These are phyloP conservation scores for Fraxinus floribunda DNA, from an alignment of 305 asterid genomes.

Conservation along the genomic window DNA sequence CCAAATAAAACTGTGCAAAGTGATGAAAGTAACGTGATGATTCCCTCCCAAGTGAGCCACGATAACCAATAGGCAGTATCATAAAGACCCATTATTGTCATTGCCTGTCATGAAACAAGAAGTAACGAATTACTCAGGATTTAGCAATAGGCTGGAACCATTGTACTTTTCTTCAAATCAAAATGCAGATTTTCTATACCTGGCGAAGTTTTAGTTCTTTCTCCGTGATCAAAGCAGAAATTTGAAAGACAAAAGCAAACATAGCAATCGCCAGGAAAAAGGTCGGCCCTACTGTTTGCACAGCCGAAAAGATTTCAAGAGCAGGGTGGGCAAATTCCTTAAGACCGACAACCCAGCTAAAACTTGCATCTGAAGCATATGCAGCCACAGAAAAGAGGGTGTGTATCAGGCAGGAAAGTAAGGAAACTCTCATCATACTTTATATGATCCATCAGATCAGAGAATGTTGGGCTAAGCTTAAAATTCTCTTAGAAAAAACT, in stretches of 20 bases:
- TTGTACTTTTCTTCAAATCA: slow-evolving; percentile 15
- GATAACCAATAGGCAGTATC: slow-evolving; percentile 85
- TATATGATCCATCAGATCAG: background rate
- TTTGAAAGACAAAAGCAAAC: slow-evolving; percentile 90
- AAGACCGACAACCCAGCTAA: slow-evolving; percentile 67
- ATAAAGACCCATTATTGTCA: slow-evolving; percentile 92
- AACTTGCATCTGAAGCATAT: slow-evolving; percentile 53
- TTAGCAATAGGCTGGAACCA: slow-evolving; percentile 7
- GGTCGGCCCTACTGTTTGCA: slow-evolving; percentile 68
- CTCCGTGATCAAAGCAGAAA: slow-evolving; percentile 69
- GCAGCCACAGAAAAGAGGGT: slow-evolving; percentile 17
- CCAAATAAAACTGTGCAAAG: slow-evolving; percentile 59
- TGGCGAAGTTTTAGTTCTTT: slow-evolving; percentile 93
- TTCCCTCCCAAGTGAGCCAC: slow-evolving; percentile 85
- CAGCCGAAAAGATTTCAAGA: slow-evolving; percentile 53
- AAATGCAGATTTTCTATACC: slow-evolving; percentile 41
- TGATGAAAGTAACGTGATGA: slow-evolving; percentile 57
- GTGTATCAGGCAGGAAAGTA: slow-evolving; percentile 7
- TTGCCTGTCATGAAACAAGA: slow-evolving; percentile 51
- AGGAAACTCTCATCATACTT: background rate
- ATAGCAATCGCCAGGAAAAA: slow-evolving; percentile 86
- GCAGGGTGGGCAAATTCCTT: slow-evolving; percentile 90
- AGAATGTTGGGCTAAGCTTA: background rate
- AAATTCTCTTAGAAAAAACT: background rate
- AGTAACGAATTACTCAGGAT: slow-evolving; percentile 18